Evolutionary conservation across 2,329 filamentous ascomycete species (phyloP).

Genomic region (Curvularia sp.): DNA sequence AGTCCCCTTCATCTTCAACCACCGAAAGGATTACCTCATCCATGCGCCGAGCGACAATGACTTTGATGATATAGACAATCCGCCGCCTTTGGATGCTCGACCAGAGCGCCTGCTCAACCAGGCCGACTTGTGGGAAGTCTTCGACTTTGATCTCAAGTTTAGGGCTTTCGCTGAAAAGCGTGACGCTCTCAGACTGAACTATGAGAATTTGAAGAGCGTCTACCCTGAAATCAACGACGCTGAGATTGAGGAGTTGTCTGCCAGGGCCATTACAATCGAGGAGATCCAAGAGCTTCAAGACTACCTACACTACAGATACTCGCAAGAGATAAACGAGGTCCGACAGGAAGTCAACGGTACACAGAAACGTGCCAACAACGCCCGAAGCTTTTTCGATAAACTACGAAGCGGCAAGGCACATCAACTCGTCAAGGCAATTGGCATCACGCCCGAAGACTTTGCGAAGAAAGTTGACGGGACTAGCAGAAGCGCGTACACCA

Average conservation of each 20-base stretch:
- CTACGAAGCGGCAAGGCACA: conserved; percentile 82
- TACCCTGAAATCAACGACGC: conserved; percentile 70
- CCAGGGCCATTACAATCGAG: conserved; percentile 82
- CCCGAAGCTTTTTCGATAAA: conserved; percentile 81
- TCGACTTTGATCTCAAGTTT: conserved; percentile 95
- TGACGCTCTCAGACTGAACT: conserved; percentile 80
- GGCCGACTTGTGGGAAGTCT: conserved; percentile 91
- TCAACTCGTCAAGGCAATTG: conserved; percentile 84
- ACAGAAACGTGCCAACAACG: conserved; percentile 82
- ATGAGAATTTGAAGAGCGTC: conserved; percentile 70
- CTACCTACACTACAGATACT: conserved; percentile 94
- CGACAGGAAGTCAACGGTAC: conserved; percentile 69
- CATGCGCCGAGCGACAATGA: conserved; percentile 74
- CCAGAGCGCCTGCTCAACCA: conserved; percentile 91
- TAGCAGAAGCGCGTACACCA: conserved; percentile 68
- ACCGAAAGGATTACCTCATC: conserved; percentile 96
- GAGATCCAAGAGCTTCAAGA: conserved; percentile 97
- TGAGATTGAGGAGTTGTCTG: conserved; percentile 83
- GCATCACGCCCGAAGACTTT: conserved; percentile 86
- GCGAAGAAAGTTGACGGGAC: conserved; percentile 84
- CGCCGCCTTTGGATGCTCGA: conserved; percentile 73
- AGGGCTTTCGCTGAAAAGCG: conserved; percentile 91
- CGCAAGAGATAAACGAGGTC: conserved; percentile 81
- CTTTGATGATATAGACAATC: conserved; percentile 69
- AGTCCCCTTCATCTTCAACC: conserved; percentile 96